Evolutionary conservation across 352 stramenopile genomes (phyloP).

Genomic region (Globisporangium nunn): DNA sequence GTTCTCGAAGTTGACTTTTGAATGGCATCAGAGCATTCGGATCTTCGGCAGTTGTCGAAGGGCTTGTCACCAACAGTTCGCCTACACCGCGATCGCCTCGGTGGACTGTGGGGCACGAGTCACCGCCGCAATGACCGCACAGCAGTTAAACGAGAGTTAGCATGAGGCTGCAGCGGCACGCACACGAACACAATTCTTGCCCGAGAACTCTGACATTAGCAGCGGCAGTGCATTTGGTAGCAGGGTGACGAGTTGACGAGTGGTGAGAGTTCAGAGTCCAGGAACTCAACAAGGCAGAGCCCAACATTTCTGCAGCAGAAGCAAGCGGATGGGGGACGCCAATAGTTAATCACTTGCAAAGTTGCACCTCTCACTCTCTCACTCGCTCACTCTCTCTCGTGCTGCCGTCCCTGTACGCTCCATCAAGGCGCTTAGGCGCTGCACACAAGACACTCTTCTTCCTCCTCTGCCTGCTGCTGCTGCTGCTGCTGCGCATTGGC

Average conservation of each 20-base stretch:
- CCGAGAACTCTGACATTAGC: conserved; percentile 30
- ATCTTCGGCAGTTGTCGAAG: no score
- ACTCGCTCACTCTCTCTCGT: background rate
- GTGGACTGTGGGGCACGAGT: background rate
- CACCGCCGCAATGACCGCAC: background rate
- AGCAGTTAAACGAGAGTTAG: background rate
- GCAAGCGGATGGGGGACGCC: background rate
- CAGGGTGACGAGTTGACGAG: no score
- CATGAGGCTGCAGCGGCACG: background rate
- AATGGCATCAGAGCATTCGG: no score
- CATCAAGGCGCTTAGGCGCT: conserved; percentile 34
- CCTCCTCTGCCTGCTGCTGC: conserved; percentile 31
- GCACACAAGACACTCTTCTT: conserved; percentile 77
- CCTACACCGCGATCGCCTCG: no score
- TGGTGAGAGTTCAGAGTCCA: no score
- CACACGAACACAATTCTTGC: conserved; percentile 21
- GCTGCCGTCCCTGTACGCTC: background rate
- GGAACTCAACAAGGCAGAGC: no score
- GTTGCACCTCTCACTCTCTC: background rate
- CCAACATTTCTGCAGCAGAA: no score
- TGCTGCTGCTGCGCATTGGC: conserved; percentile 10
- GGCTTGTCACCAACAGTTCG: no score
- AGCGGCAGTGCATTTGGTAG: background rate
- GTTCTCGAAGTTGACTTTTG: no score
- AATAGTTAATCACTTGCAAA: no score